These are phyloP conservation scores for Moesziomyces sp. DNA, from an alignment of 1,284 basidiomycete genomes.

Conservation along the genomic window DNA sequence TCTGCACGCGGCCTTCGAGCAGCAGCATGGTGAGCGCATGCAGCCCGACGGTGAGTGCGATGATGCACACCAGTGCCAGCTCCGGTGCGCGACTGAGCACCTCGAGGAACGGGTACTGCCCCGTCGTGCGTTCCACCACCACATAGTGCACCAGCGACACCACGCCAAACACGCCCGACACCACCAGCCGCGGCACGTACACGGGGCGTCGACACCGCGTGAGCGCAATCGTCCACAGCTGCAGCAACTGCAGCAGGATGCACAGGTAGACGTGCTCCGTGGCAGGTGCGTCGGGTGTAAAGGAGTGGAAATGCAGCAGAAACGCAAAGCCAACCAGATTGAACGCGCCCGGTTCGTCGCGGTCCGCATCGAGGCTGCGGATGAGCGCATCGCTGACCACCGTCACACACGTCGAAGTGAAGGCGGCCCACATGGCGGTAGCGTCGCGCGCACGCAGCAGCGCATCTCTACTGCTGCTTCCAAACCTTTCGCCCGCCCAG, in stretches of 20 bases:
- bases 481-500: slow-evolving; percentile 38
- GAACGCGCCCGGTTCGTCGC: slow-evolving; percentile 57
- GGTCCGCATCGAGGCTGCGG: slow-evolving; percentile 52
- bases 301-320: slow-evolving; percentile 56
- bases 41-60: slow-evolving; percentile 52
- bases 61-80: slow-evolving; percentile 42
- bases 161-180: slow-evolving; percentile 54
- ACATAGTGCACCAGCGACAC: slow-evolving; percentile 51
- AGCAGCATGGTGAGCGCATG: slow-evolving; percentile 60
- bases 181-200: slow-evolving; percentile 36
- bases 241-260: slow-evolving; percentile 53
- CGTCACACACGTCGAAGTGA: slow-evolving; percentile 42
- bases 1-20: slow-evolving; percentile 47
- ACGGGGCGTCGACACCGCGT: slow-evolving; percentile 40
- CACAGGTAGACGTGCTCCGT: slow-evolving; percentile 60
- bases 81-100: slow-evolving; percentile 55
- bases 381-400: slow-evolving; percentile 44
- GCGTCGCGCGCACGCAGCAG: slow-evolving; percentile 41
- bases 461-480: slow-evolving; percentile 30
- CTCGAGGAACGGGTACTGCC: slow-evolving; percentile 57
- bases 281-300: slow-evolving; percentile 46
- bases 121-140: slow-evolving; percentile 22
- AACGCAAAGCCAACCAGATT: slow-evolving; percentile 62
- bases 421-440: slow-evolving; percentile 44
- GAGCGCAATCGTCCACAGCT: slow-evolving; percentile 45